These are phyloP conservation scores for Solanum pimpinellifolium DNA, from an alignment of 257 asterid species.

Conservation along the genomic window DNA sequence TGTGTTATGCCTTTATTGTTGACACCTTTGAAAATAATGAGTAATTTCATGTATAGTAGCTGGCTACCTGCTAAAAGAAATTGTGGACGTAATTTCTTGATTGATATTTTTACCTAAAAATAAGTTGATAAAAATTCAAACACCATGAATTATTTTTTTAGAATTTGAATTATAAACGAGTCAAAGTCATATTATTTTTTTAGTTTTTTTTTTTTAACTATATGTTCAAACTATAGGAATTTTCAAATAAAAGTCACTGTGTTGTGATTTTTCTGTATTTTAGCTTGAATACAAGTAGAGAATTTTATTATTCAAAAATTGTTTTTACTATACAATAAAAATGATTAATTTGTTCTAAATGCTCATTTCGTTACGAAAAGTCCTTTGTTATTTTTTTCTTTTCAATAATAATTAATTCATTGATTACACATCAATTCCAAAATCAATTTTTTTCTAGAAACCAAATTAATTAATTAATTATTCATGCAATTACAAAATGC, in stretches of 20 bases:
- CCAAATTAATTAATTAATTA: too few relatives aligned
- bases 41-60: neutral
- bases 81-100: neutral
- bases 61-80: neutral
- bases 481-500: too few relatives aligned
- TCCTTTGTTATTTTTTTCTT: neutral
- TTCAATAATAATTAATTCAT: neutral
- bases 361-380: neutral
- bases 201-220: too few relatives aligned
- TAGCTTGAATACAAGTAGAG: neutral
- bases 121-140: neutral
- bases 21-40: neutral
- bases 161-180: neutral
- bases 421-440: too few relatives aligned
- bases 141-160: neutral
- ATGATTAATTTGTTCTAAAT: too few relatives aligned
- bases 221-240: neutral
- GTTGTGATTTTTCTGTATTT: neutral
- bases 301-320: neutral
- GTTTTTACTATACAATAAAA: too few relatives aligned
- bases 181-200: neutral
- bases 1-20: too few relatives aligned
- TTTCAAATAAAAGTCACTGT: neutral
- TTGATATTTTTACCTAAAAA: neutral
- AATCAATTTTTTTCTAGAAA: too few relatives aligned